Evolutionary conservation across 164 flowering plant species (phyloP), one percentile per base, ranked within the genome.

Genomic region (Annona squamosa): DNA sequence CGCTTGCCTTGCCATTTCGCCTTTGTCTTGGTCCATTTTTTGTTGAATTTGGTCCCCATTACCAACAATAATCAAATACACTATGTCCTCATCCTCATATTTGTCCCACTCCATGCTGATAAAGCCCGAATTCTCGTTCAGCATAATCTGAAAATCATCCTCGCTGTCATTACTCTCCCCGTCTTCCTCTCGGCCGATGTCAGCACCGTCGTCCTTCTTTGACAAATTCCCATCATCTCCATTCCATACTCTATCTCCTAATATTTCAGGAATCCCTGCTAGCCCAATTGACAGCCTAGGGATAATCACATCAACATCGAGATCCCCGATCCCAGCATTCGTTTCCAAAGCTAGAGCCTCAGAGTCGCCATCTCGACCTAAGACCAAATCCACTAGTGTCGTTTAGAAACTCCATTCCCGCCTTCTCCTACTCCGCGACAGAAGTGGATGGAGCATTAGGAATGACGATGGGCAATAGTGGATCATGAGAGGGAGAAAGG

Each of bases 161-260:
- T 96, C 98, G 77, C 99, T 96, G 48, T 94, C 95, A 82, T 75
- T 73, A 26, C 97, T 91, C 63, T 90, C 97, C 91, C 94, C 88
- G 72, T 89, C 96, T 43, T 89, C 94, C 16, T 79, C 89, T 6
- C 67, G 87, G 16, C 65, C 84, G 43, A 70, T 70, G 26, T 17
- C 74, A 1, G 44, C 69, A 62, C 79, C 80, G 13, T 69, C 77
- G 59, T 79, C 79, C 13, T 73, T 76, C n/a, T 13, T 61, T 77
- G 70, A 26, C 73, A 46, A 42, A 48, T 48, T 46, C 52, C 70
- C 72, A 5, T 43, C 69, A 12, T 26, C 72, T 13, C 46, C 73
- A 12, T 65, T 45, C 19, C 44, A 73, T 48, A 44, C 62, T 37
- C 61, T 64, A 2, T 12, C 43, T 5, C 73, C 69, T 48, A 63